These are phyloP conservation scores for Solanum pennellii DNA, from an alignment of 257 asterid genomes.

Conservation along the genomic window DNA sequence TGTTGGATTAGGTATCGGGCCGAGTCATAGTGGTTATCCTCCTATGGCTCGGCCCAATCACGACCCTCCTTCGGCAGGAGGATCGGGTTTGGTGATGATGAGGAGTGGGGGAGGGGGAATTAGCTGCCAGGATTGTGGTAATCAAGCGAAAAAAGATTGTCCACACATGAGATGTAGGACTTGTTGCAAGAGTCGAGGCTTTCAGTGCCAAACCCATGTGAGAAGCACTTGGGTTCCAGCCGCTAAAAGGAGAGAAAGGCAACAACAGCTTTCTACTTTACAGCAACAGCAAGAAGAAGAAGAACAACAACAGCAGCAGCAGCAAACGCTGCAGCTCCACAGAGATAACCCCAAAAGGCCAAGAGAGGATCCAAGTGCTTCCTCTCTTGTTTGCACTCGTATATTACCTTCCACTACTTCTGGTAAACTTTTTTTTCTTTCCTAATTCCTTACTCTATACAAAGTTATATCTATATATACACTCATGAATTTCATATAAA, in stretches of 20 bases:
- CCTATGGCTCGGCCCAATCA: slow-evolving; percentile 25
- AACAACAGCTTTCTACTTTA: slow-evolving; percentile 30
- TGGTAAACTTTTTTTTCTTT: slow-evolving; percentile 18
- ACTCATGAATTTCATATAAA: neutral
- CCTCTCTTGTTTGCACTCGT: slow-evolving; percentile 50
- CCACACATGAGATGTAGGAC: slow-evolving; percentile 82
- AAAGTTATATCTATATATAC: neutral
- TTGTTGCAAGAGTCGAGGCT: slow-evolving; percentile 87
- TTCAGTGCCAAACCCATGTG: slow-evolving; percentile 61
- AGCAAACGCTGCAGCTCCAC: slow-evolving; percentile 1
- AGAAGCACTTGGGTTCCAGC: slow-evolving; percentile 97
- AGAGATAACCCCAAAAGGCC: slow-evolving; percentile 19
- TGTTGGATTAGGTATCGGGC: slow-evolving; percentile 42
- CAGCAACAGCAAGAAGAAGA: slow-evolving; percentile 13
- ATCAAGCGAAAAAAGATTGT: slow-evolving; percentile 84
- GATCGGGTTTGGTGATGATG: slow-evolving; percentile 48
- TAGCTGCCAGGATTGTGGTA: slow-evolving; percentile 89
- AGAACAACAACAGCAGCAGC: neutral
- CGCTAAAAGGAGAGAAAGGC: slow-evolving; percentile 66
- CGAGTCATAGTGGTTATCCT: slow-evolving; percentile 22
- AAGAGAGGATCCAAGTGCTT: slow-evolving; percentile 34
- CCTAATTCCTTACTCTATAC: neutral
- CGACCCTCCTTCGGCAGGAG: slow-evolving; percentile 18
- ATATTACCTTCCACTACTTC: slow-evolving; percentile 29
- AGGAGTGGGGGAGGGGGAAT: slow-evolving; percentile 50